phyloP scores from a whole-genome alignment of 2,329 filamentous ascomycete species.

The Monosporascus sp. region DNA sequence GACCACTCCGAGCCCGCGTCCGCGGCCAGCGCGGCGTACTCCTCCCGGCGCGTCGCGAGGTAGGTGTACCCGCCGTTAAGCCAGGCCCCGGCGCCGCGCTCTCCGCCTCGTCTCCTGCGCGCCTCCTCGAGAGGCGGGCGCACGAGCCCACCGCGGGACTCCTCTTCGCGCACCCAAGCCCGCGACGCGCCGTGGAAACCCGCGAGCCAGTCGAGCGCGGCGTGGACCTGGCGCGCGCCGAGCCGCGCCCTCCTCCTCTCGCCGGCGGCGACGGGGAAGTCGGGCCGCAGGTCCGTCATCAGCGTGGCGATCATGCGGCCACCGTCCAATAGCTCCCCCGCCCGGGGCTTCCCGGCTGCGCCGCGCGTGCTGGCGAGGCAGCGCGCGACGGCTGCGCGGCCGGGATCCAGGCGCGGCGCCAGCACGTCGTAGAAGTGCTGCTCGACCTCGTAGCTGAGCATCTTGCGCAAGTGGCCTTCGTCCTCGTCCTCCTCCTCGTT shows the following conservation, averaged over 20 bases:
- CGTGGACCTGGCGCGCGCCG: slow-evolving; percentile 39
- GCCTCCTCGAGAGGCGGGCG: slow-evolving; percentile 52
- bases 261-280: slow-evolving; percentile 51
- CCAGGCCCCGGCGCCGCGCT: slow-evolving; percentile 40
- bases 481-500: slow-evolving; percentile 28
- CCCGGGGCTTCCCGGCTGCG: slow-evolving; percentile 11
- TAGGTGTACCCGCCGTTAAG: slow-evolving; percentile 66
- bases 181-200: slow-evolving; percentile 54
- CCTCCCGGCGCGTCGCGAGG: slow-evolving; percentile 54
- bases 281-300: slow-evolving; percentile 48
- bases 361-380: slow-evolving; percentile 15
- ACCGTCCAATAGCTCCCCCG: slow-evolving; percentile 20
- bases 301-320: slow-evolving; percentile 45
- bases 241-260: slow-evolving; percentile 40
- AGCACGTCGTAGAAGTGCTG: slow-evolving; percentile 58
- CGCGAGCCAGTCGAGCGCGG: slow-evolving; percentile 58
- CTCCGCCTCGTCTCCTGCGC: slow-evolving; percentile 20
- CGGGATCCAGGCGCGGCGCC: slow-evolving; percentile 39
- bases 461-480: slow-evolving; percentile 60
- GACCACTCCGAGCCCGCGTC: slow-evolving; percentile 52
- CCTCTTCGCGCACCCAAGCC: slow-evolving; percentile 19
- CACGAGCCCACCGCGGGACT: slow-evolving; percentile 31
- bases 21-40: slow-evolving; percentile 43
- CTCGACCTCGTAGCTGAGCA: slow-evolving; percentile 62
- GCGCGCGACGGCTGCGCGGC: slow-evolving; percentile 14